Percentiles rank a stretch among this genome's conserved stretches.
These are phyloP conservation scores for Mrakia hoshinonis DNA, from an alignment of 768 basidiomycete genomes.

Conservation along the genomic window DNA sequence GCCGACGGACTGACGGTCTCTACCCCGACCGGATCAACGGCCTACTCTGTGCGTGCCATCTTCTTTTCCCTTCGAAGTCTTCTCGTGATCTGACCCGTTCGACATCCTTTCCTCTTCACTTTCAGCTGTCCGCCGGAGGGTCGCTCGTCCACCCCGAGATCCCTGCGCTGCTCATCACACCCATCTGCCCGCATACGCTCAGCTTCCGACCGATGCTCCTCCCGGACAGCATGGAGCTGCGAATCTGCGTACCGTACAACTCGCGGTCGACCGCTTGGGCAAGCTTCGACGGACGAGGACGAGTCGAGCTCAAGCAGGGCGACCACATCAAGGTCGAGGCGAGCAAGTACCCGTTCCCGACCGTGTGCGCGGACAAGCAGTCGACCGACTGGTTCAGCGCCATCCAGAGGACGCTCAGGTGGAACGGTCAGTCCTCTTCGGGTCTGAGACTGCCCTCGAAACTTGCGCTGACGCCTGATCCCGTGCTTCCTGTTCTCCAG, in stretches of 20 bases:
- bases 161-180: conserved; percentile 89
- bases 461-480: no score
- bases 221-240: conserved; percentile 95
- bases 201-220: conserved; percentile 98
- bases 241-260: conserved; percentile 98
- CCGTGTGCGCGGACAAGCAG: conserved; percentile 94
- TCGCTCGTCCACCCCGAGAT: conserved; percentile 97
- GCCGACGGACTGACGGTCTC: conserved; percentile 91
- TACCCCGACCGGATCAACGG: conserved; percentile 96
- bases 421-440: conserved; percentile 52
- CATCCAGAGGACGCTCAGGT: conserved; percentile 91
- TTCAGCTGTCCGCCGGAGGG: conserved; percentile 83
- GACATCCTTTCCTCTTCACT: conserved; percentile 9
- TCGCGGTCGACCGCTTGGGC: conserved; percentile 98
- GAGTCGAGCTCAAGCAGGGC: conserved; percentile 94
- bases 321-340: conserved; percentile 98
- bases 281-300: conserved; percentile 92
- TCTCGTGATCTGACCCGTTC: conserved; percentile 17
- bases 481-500: neutral
- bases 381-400: conserved; percentile 98
- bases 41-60: conserved; percentile 70
- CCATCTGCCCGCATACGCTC: conserved; percentile 95
- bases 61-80: neutral
- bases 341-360: conserved; percentile 95
- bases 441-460: no score